These are phyloP conservation scores for Anisogramma anomala DNA, from an alignment of 2,329 filamentous ascomycete species.

Conservation along the genomic window DNA sequence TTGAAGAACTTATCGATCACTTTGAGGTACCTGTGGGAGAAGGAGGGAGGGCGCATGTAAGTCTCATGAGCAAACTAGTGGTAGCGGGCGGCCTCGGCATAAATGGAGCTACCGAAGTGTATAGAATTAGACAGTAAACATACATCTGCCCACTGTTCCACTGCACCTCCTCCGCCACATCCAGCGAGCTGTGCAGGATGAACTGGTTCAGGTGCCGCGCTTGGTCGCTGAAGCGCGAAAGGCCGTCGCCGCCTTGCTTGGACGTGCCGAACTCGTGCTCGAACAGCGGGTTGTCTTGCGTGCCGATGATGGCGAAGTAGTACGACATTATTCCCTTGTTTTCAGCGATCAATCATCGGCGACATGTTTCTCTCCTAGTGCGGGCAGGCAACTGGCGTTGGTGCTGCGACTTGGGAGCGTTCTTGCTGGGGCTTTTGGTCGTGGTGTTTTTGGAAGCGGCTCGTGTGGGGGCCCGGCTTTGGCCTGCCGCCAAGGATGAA, in stretches of 20 bases:
- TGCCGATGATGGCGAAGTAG: conserved; percentile 95
- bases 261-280: conserved; percentile 95
- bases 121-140: conserved; percentile 17
- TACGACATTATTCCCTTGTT: conserved; percentile 63
- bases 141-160: conserved; percentile 82
- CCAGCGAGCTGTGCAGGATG: conserved; percentile 84
- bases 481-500: no score
- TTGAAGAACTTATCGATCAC: conserved; percentile 95
- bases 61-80: neutral
- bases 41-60: no score
- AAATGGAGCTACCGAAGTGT: no score
- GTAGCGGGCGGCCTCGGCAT: no score
- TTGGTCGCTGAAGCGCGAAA: conserved; percentile 77
- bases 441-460: no score
- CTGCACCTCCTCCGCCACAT: conserved; percentile 93
- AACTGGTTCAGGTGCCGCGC: conserved; percentile 95
- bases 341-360: conserved; percentile 21
- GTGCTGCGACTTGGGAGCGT: no score
- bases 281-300: conserved; percentile 90
- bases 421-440: no score
- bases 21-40: conserved; percentile 67
- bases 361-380: neutral
- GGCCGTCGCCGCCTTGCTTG: conserved; percentile 87
- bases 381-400: no score
- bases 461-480: no score